Evolutionary conservation across 176 grass and related monocot genomes (phyloP), one percentile per base, ranked within the genome.

Genomic region (Neostapfia colusana): DNA sequence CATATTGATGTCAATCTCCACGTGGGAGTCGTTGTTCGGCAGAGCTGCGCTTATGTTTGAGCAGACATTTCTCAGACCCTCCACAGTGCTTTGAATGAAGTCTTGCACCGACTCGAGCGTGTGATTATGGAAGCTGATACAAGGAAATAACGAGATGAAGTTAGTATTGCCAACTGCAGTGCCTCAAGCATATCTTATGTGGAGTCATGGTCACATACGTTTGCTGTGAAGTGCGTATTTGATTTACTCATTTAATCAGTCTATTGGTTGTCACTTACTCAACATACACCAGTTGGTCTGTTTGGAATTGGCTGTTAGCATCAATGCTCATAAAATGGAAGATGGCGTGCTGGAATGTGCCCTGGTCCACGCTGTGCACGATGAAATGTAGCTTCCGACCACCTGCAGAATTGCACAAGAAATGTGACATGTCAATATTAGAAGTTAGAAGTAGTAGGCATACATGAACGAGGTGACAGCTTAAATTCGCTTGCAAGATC

Each of bases 151-250:
- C 16, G 48, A 50, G 18, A n/a, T 53, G 18, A 53, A n/a, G 5
- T 7, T 8, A n/a, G 50, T 53, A n/a, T 18, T n/a, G 1, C 1
- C 17, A 6, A 7, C 18, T n/a, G 7, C 46, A 18, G 10, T 21
- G 2, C 2, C 18, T 8, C 5, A 6, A 4, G 1, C 5, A 18
- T 18, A 18, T 18, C 10, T 45, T 13, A n/a, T n/a, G n/a, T n/a
- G n/a, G n/a, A n/a, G n/a, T n/a, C 0, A 1, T 18, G 0, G 0
- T 7, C 15, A 50, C 5, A n/a, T 7, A 8, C 17, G 2, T 10
- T 44, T 44, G 2, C 10, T 44, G 3, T 3, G 1, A 44, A 44
- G 13, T 44, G 42, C 3, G 10, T 44, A 12, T 3, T 3, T 44
- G 42, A 12, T 13, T 44, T 2, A 13, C 13, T 44, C 42, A 44